phyloP scores from a whole-genome alignment of 108 stramenopile species.

The Cyclotella kingstonii region DNA sequence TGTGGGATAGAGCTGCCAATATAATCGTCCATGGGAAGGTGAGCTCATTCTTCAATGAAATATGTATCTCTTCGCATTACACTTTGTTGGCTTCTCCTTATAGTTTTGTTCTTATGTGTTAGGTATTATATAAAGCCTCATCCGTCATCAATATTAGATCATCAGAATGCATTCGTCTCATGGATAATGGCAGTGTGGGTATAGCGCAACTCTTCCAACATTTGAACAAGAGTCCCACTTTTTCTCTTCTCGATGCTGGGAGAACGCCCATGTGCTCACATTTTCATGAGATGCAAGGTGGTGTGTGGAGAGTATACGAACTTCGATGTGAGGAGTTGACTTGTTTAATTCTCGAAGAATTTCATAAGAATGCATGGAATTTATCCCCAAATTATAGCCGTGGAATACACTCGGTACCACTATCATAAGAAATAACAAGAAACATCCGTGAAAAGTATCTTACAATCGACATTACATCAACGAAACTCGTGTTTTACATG shows the following conservation, averaged over 20 bases:
- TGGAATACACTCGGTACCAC: too few species aligned
- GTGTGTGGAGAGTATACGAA: constrained; percentile 52
- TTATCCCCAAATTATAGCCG: constrained; percentile 28
- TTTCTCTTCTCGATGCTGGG: constrained; percentile 66
- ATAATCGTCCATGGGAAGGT: constrained; percentile 25
- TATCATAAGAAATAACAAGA: too few species aligned
- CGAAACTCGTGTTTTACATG: too few species aligned
- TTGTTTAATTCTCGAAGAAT: constrained; percentile 57
- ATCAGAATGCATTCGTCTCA: constrained; percentile 46
- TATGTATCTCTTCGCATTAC: too few species aligned
- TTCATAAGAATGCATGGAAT: constrained; percentile 53
- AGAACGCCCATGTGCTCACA: not conserved
- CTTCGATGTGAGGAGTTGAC: constrained; percentile 50
- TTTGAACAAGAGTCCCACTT: constrained; percentile 72
- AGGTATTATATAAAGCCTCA: constrained; percentile 68
- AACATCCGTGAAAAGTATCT: too few species aligned
- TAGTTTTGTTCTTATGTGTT: too few species aligned
- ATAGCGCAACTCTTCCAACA: constrained; percentile 79
- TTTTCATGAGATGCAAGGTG: constrained; percentile 14
- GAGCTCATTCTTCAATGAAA: not conserved
- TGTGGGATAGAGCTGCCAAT: constrained; percentile 64
- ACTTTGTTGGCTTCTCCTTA: too few species aligned
- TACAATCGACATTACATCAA: too few species aligned
- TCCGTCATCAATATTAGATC: constrained; percentile 60
- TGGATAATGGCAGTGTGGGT: constrained; percentile 74